A percentile compares a stretch with the other conserved stretches of the same genome.
Evolutionary conservation across 2,329 filamentous ascomycete genomes (phyloP).

Genomic region (Diplodia intermedia): DNA sequence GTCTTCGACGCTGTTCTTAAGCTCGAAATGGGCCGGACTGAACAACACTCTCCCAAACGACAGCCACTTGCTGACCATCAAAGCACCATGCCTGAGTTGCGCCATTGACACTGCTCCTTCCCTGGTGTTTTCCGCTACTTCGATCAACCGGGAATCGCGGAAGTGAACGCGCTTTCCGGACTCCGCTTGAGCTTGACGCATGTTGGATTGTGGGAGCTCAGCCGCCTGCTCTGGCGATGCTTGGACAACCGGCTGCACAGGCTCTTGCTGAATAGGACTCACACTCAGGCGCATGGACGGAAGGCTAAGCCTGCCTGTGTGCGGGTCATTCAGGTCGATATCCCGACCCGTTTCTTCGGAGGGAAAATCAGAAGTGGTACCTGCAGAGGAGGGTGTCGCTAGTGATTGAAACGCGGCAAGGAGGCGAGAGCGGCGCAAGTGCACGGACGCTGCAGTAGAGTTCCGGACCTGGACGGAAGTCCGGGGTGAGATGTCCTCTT

Average conservation of each 20-base stretch:
- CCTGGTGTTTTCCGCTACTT: slow-evolving; percentile 48
- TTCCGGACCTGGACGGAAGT: slow-evolving; percentile 27
- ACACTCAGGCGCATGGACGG: slow-evolving; percentile 29
- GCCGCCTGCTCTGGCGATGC: slow-evolving; percentile 35
- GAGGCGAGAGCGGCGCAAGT: slow-evolving; percentile 58
- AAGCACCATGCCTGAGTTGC: slow-evolving; percentile 78
- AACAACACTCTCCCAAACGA: slow-evolving; percentile 85
- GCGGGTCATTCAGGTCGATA: slow-evolving; percentile 10
- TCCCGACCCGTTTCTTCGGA: slow-evolving; percentile 11
- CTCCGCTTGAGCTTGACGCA: neutral
- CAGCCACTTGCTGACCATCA: slow-evolving; percentile 88
- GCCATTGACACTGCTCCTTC: slow-evolving; percentile 63
- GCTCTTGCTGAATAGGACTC: slow-evolving; percentile 32
- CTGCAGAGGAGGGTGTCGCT: slow-evolving; percentile 43
- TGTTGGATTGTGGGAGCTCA: neutral
- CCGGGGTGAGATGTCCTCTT: slow-evolving; percentile 27
- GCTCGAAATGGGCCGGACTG: slow-evolving; percentile 76
- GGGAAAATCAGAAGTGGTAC: slow-evolving; percentile 11
- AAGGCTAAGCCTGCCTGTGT: slow-evolving; percentile 31
- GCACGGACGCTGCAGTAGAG: slow-evolving; percentile 42
- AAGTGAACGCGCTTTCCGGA: slow-evolving; percentile 36
- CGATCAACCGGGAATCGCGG: slow-evolving; percentile 66
- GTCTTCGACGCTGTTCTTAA: slow-evolving; percentile 65
- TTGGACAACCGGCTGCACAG: slow-evolving; percentile 46
- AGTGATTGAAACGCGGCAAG: slow-evolving; percentile 53